phyloP scores from a whole-genome alignment of 2,329 filamentous ascomycete species.

The Fusarium begoniae region DNA sequence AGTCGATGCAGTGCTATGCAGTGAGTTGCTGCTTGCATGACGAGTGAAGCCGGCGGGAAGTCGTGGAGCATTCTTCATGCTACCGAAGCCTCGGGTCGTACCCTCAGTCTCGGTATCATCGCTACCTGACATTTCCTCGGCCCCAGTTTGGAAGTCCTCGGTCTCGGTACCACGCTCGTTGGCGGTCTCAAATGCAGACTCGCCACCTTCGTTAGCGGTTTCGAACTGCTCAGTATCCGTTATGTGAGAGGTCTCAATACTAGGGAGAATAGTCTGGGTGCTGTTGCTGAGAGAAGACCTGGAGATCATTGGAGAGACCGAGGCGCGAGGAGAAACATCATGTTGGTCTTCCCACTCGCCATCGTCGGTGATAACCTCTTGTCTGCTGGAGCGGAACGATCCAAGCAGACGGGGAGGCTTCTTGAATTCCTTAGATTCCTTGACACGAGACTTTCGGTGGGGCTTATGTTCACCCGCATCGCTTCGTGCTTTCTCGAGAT shows the following conservation, averaged over 20 bases:
- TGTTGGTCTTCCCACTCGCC: conserved; percentile 88
- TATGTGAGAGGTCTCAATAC: conserved; percentile 21
- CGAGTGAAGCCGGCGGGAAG: conserved; percentile 50
- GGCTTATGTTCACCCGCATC: conserved; percentile 55
- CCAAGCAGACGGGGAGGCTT: conserved; percentile 84
- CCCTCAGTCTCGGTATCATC: conserved; percentile 94
- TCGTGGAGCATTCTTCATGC: conserved; percentile 54
- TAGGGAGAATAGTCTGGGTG: conserved; percentile 30
- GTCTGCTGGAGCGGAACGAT: conserved; percentile 74
- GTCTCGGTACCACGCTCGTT: conserved; percentile 89
- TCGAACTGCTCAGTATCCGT: conserved; percentile 76
- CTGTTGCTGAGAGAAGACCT: conserved; percentile 35
- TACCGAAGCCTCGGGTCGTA: conserved; percentile 55
- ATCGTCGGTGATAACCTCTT: conserved; percentile 83
- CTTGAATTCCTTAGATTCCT: conserved; percentile 75
- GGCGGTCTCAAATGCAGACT: conserved; percentile 71
- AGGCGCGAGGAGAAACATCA: conserved; percentile 41
- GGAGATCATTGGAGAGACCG: conserved; percentile 28
- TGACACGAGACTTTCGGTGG: conserved; percentile 70
- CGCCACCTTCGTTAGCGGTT: conserved; percentile 80
- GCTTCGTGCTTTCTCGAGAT: conserved; percentile 77
- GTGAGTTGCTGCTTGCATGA: conserved; percentile 70
- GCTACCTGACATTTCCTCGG: conserved; percentile 78
- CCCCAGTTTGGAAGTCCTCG: conserved; percentile 94
- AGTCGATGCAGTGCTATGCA: conserved; percentile 88